These are phyloP conservation scores for Leishmania tropica DNA, from an alignment of 208 protist genomes.

Conservation along the genomic window DNA sequence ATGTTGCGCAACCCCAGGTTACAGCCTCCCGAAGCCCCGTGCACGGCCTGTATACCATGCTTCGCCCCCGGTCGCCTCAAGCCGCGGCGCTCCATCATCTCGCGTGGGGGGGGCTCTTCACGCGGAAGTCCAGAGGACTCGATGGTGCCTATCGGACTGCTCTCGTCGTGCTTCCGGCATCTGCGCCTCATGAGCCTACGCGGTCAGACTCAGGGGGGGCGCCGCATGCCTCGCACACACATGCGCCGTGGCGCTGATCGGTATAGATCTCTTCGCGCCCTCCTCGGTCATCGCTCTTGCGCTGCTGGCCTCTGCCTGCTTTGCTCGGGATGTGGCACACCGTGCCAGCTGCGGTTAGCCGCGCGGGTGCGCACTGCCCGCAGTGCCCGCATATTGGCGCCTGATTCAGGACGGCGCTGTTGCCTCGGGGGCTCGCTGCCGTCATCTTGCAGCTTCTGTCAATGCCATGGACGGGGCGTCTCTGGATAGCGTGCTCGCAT, in stretches of 20 bases:
- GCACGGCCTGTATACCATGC: background rate
- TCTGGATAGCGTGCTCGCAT: background rate
- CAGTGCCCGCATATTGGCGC: background rate
- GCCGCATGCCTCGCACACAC: too few relatives aligned
- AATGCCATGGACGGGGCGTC: background rate
- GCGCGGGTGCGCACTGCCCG: too few relatives aligned
- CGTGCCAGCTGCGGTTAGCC: too few relatives aligned
- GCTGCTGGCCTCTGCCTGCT: too few relatives aligned
- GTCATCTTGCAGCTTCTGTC: background rate
- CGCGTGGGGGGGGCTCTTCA: background rate
- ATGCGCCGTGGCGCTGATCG: background rate
- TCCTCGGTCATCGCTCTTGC: background rate
- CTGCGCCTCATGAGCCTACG: background rate
- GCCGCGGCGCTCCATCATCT: background rate
- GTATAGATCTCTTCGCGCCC: background rate
- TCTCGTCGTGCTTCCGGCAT: background rate
- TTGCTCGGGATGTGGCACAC: too few relatives aligned
- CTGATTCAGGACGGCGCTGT: background rate
- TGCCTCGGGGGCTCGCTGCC: background rate
- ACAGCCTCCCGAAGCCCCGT: background rate
- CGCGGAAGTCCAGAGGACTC: background rate
- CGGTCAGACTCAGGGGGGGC: too few relatives aligned
- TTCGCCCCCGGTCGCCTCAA: background rate
- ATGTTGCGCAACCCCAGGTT: background rate
- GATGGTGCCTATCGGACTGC: background rate